Conservation (phyloP, 139 green algal genomes). For the Limnomonas spitsbergensis region DNA sequence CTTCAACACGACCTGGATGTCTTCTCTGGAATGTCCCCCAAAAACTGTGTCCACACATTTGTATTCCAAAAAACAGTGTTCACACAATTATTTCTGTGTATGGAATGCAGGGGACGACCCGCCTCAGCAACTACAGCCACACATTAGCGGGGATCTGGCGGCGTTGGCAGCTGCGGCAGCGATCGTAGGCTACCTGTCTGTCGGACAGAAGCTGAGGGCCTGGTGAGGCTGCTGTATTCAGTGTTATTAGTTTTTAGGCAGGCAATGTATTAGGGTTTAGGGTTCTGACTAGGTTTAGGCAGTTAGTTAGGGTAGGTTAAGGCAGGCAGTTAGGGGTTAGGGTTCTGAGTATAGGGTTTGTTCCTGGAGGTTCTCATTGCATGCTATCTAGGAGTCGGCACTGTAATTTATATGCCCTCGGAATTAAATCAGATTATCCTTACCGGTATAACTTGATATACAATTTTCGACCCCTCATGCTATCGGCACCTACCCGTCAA, state of each 20-base stretch:
- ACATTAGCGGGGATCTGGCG: conserved; percentile 61
- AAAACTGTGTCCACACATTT: too few species aligned
- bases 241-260: neutral
- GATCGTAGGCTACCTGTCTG: conserved; percentile 45
- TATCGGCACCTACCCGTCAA: too few species aligned
- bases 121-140: neutral
- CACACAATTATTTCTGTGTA: too few species aligned
- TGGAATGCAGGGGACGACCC: neutral
- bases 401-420: too few species aligned
- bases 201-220: neutral
- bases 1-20: neutral
- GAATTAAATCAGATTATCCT: too few species aligned
- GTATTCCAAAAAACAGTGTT: too few species aligned
- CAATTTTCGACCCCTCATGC: too few species aligned
- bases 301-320: neutral
- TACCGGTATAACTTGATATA: too few species aligned
- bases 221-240: conserved; percentile 1
- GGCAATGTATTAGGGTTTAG: neutral
- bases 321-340: neutral
- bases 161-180: conserved; percentile 51
- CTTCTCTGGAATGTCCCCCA: neutral
- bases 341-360: neutral
- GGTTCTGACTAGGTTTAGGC: neutral
- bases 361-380: neutral
- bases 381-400: neutral